Conservation (phyloP, 1,284 basidiomycete genomes). For the Pyrrhoderma noxium region DNA sequence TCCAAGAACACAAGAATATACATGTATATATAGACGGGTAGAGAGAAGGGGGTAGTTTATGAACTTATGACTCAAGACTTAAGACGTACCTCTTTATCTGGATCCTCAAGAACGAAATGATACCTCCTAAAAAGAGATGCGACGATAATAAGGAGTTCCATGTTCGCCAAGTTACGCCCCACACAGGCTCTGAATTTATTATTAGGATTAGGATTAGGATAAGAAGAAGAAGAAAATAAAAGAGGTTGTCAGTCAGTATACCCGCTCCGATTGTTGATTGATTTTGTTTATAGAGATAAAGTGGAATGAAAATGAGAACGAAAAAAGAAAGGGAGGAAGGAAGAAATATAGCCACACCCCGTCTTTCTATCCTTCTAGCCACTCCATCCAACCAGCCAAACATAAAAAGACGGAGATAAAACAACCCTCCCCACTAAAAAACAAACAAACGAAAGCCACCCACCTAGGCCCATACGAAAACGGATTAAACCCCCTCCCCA, state of each 20-base stretch:
- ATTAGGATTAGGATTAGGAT: not conserved
- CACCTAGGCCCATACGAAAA: conserved; percentile 62
- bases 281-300: conserved; percentile 83
- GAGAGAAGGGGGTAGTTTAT: no score
- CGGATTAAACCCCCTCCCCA: conserved; percentile 69
- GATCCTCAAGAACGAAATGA: not conserved
- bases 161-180: conserved; percentile 64
- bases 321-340: not conserved
- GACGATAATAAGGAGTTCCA: conserved; percentile 71
- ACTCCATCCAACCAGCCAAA: conserved; percentile 67
- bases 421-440: conserved; percentile 71
- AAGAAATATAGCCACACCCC: conserved; percentile 42
- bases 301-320: conserved; percentile 37
- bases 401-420: conserved; percentile 65
- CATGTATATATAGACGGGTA: conserved; percentile 25
- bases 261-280: conserved; percentile 37
- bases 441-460: conserved; percentile 29
- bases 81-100: no score
- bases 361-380: conserved; percentile 56
- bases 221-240: conserved; percentile 23
- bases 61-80: not conserved
- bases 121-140: conserved; percentile 24
- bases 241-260: not conserved
- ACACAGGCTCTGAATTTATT: conserved; percentile 48
- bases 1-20: conserved; percentile 50